Percentiles rank a stretch among this genome's conserved stretches.
Evolutionary conservation across 2,329 filamentous ascomycete species (phyloP).

Genomic region (Penicillium sp.): DNA sequence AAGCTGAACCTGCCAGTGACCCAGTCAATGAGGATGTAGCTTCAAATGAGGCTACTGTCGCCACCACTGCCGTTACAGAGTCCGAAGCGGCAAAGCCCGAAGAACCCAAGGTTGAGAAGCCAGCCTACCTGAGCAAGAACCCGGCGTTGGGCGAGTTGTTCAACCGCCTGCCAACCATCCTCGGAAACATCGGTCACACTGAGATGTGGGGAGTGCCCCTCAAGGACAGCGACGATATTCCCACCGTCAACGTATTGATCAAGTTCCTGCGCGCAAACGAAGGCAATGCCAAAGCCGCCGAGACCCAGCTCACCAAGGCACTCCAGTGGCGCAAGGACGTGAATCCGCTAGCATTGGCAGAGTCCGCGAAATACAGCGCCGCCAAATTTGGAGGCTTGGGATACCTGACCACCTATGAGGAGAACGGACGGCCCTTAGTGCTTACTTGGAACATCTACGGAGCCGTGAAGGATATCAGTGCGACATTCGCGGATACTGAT

Average conservation of each 20-base stretch:
- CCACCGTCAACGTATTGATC: slow-evolving; percentile 79
- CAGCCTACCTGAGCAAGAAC: slow-evolving; percentile 39
- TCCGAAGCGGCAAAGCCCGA: slow-evolving; percentile 18
- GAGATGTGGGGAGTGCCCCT: slow-evolving; percentile 89
- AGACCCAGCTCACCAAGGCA: slow-evolving; percentile 73
- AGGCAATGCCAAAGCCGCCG: slow-evolving; percentile 69
- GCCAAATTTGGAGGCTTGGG: slow-evolving; percentile 75
- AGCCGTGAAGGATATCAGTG: slow-evolving; percentile 73
- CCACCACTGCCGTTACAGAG: slow-evolving; percentile 8
- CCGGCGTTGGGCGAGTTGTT: slow-evolving; percentile 56
- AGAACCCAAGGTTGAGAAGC: slow-evolving; percentile 28
- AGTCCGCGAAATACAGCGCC: slow-evolving; percentile 60
- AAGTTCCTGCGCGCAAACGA: slow-evolving; percentile 93
- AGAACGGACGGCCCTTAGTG: slow-evolving; percentile 55
- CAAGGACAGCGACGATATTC: slow-evolving; percentile 55
- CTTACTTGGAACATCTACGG: slow-evolving; percentile 95
- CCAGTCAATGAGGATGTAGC: background rate
- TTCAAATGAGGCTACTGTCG: background rate
- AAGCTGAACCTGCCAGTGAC: slow-evolving; percentile 5
- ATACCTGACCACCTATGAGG: slow-evolving; percentile 71
- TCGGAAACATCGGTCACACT: slow-evolving; percentile 57
- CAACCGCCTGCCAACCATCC: slow-evolving; percentile 57
- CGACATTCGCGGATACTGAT: slow-evolving; percentile 76
- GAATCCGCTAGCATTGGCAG: slow-evolving; percentile 66
- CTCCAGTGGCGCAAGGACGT: slow-evolving; percentile 79